Evolutionary conservation across 2,329 filamentous ascomycete species (phyloP).

Genomic region (Periconia sp.): DNA sequence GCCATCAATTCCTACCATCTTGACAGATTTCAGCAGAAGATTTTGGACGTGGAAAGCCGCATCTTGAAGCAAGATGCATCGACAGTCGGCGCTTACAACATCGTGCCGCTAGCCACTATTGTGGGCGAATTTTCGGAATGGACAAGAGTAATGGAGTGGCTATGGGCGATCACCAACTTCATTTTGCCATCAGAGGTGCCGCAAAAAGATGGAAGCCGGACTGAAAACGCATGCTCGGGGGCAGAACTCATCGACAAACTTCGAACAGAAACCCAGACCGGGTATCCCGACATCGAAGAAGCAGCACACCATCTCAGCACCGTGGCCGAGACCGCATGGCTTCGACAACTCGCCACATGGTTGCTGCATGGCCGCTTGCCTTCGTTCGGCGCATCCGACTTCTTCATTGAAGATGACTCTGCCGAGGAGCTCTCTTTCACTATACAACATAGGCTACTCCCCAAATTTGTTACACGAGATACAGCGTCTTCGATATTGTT

Average conservation of each 20-base stretch:
- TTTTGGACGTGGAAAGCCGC: constrained; percentile 78
- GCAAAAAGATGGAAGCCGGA: constrained; percentile 12
- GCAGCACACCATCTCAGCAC: constrained; percentile 72
- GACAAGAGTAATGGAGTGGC: constrained; percentile 82
- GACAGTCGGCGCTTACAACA: constrained; percentile 87
- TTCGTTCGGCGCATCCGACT: constrained; percentile 76
- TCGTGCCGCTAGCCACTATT: constrained; percentile 85
- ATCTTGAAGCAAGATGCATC: constrained; percentile 76
- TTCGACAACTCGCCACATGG: constrained; percentile 89
- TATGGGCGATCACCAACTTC: constrained; percentile 72
- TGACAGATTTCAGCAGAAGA: constrained; percentile 76
- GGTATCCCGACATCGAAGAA: constrained; percentile 82
- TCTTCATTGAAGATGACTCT: constrained; percentile 66
- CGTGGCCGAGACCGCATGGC: constrained; percentile 84
- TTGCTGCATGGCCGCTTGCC: constrained; percentile 85
- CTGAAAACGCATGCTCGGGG: constrained; percentile 58
- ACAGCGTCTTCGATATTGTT: constrained; percentile 86
- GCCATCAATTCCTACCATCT: constrained; percentile 76
- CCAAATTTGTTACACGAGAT: constrained; percentile 73
- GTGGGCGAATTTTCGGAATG: constrained; percentile 85
- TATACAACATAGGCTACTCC: constrained; percentile 59
- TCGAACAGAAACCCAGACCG: constrained; percentile 76
- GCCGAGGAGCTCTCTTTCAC: constrained; percentile 34
- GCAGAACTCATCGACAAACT: constrained; percentile 77
- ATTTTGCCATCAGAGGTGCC: constrained; percentile 54